These are phyloP conservation scores for Osmanthus fragrans DNA, from an alignment of 257 asterid species.

Conservation along the genomic window DNA sequence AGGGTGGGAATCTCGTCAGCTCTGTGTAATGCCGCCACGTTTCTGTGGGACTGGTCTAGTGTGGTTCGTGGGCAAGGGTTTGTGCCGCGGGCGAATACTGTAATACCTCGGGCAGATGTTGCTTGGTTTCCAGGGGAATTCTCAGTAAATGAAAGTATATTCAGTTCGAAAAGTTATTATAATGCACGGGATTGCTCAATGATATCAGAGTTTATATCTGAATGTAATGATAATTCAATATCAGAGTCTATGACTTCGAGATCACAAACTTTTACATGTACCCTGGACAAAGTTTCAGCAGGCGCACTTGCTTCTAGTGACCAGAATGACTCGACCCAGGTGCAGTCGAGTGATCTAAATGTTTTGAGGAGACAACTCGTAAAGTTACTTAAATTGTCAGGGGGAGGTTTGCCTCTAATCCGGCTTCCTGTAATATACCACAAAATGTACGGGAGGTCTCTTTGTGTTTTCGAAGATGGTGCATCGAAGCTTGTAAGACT, in stretches of 20 bases:
- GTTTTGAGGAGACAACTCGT: conserved; percentile 79
- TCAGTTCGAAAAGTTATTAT: conserved; percentile 35
- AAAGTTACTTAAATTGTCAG: conserved; percentile 63
- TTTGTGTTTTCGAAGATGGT: conserved; percentile 71
- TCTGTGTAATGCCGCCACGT: conserved; percentile 74
- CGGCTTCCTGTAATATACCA: conserved; percentile 71
- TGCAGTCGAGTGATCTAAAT: conserved; percentile 76
- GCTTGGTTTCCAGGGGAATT: conserved; percentile 38
- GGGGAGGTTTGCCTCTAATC: conserved; percentile 63
- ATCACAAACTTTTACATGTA: no score
- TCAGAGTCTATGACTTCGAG: conserved; percentile 26
- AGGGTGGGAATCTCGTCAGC: conserved; percentile 76
- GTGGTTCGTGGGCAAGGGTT: conserved; percentile 86
- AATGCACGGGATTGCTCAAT: conserved; percentile 42
- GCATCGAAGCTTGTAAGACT: conserved; percentile 64
- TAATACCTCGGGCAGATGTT: conserved; percentile 34
- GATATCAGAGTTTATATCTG: conserved; percentile 50
- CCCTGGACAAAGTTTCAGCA: conserved; percentile 41
- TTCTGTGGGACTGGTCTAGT: conserved; percentile 93
- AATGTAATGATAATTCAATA: conserved; percentile 36
- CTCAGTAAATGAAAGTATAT: conserved; percentile 39
- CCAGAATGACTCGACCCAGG: conserved; percentile 56
- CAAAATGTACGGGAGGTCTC: conserved; percentile 69
- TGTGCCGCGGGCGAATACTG: conserved; percentile 55
- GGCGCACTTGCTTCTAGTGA: conserved; percentile 29